These are phyloP conservation scores for Pichia scutulata DNA, from an alignment of 805 yeast species.

Conservation along the genomic window DNA sequence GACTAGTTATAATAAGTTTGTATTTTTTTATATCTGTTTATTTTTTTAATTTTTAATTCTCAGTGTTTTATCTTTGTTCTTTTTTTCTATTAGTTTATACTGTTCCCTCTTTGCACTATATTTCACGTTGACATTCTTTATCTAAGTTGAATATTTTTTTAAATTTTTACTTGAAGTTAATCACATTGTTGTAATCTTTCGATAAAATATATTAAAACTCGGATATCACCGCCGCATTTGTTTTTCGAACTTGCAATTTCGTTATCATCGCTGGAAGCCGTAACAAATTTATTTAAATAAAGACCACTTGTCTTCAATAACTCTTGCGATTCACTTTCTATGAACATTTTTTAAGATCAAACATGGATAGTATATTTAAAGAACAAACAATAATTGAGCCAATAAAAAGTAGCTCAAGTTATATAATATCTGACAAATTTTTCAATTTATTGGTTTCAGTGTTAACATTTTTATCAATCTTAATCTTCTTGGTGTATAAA, in stretches of 20 bases:
- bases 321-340: not conserved
- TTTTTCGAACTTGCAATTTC: not conserved
- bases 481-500: constrained; percentile 10
- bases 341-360: not conserved
- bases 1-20: no score
- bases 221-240: not conserved
- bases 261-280: not conserved
- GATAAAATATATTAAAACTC: not conserved
- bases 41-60: no score
- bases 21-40: no score
- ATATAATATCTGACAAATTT: not conserved
- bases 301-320: not conserved
- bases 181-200: not conserved
- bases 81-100: not conserved
- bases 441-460: not conserved
- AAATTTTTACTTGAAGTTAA: no score
- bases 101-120: no score
- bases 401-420: not conserved
- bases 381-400: not conserved
- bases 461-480: not conserved
- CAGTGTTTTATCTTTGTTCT: not conserved
- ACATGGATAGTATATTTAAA: not conserved
- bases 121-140: no score
- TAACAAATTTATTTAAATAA: not conserved
- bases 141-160: not conserved